phyloP scores from a whole-genome alignment of 2,329 filamentous ascomycete species.

The Diaporthe sp. region DNA sequence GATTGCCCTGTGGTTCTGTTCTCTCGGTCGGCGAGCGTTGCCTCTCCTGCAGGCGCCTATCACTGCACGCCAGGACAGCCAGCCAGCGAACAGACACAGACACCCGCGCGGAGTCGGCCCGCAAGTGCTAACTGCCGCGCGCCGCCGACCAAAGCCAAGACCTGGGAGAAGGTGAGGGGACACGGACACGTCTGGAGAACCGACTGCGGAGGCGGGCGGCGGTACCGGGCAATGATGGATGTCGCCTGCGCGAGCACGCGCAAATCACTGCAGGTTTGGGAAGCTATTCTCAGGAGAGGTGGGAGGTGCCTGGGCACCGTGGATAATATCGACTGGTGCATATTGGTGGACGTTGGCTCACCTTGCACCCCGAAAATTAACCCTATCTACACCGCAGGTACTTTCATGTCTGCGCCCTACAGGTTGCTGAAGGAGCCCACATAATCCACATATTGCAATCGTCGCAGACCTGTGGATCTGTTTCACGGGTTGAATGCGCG shows the following conservation, averaged over 20 bases:
- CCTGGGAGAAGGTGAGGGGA: constrained; percentile 3
- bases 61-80: neutral
- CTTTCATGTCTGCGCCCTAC: neutral
- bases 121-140: constrained; percentile 24
- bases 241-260: neutral
- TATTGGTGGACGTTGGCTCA: neutral
- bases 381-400: constrained; percentile 3
- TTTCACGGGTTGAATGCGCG: neutral
- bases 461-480: neutral
- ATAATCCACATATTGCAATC: neutral
- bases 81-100: constrained; percentile 16
- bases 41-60: constrained; percentile 6
- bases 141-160: constrained; percentile 19
- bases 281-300: neutral
- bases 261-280: constrained; percentile 4
- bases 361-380: neutral
- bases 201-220: constrained; percentile 22
- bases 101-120: constrained; percentile 24
- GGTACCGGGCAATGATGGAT: neutral
- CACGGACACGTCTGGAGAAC: neutral
- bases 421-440: neutral
- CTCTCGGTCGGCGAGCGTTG: constrained; percentile 3
- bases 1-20: constrained; percentile 22
- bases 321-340: neutral
- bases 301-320: neutral